Conservation (phyloP, 345 rosid genomes). For the Excoecaria agallocha region DNA sequence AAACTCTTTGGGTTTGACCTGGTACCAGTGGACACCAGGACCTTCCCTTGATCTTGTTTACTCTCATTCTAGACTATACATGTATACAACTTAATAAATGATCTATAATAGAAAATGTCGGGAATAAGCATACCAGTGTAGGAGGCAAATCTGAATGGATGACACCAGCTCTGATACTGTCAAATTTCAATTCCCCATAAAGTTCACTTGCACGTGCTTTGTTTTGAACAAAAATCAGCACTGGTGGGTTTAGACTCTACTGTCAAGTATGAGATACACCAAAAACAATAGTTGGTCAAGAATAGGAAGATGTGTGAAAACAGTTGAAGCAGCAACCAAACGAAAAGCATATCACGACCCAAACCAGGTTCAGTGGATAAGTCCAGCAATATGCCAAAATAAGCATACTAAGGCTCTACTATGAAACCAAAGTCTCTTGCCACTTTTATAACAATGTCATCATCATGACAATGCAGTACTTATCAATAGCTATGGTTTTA, state of each 20-base stretch:
- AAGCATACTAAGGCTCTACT: neutral
- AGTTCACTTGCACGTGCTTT: conserved; percentile 89
- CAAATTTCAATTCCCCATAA: conserved; percentile 68
- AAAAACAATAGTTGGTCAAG: conserved; percentile 27
- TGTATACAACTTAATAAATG: too few species aligned
- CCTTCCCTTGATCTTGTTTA: too few species aligned
- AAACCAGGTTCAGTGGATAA: neutral
- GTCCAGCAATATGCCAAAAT: neutral
- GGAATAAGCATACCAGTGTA: conserved; percentile 52
- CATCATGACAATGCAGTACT: neutral
- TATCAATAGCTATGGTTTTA: too few species aligned
- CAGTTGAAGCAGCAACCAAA: neutral
- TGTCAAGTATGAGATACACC: conserved; percentile 32
- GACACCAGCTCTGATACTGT: conserved; percentile 69
- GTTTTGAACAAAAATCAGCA: conserved; percentile 86
- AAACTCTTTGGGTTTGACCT: neutral
- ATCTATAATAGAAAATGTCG: neutral
- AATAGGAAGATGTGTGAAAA: conserved; percentile 13
- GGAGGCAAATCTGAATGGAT: conserved; percentile 80
- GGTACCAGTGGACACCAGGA: too few species aligned
- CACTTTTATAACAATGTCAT: neutral
- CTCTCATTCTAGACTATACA: too few species aligned
- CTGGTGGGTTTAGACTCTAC: conserved; percentile 92
- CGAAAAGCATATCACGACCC: neutral
- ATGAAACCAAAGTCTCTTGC: neutral